Percentiles rank a stretch among this genome's conserved stretches.
These are phyloP conservation scores for Eimeria sp. DNA, from an alignment of 169 alveolate species.

Conservation along the genomic window DNA sequence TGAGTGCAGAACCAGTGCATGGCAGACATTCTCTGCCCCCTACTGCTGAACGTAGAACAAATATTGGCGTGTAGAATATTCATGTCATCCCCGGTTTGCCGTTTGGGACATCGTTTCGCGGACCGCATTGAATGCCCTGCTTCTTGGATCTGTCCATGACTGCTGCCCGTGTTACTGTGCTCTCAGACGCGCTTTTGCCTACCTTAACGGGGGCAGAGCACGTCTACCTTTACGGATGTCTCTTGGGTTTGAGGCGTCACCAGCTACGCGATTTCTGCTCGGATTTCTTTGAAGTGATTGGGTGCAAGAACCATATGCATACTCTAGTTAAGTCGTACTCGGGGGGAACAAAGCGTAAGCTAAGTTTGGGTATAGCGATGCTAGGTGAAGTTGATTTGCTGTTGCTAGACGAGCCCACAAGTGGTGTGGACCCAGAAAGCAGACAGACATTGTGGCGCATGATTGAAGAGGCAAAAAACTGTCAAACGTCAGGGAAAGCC, in stretches of 20 bases:
- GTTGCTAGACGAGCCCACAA: slow-evolving; percentile 69
- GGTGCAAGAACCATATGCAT: slow-evolving; percentile 62
- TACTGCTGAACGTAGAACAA: background rate
- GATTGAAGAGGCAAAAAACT: slow-evolving; percentile 87
- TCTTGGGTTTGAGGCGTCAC: slow-evolving; percentile 16
- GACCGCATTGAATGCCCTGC: background rate
- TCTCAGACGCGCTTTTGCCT: slow-evolving; percentile 61
- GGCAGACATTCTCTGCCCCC: background rate
- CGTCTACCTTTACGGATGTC: slow-evolving; percentile 59
- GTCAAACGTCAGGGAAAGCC: slow-evolving; percentile 87
- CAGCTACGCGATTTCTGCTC: slow-evolving; percentile 11
- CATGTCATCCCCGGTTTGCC: background rate
- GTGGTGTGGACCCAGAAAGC: slow-evolving; percentile 91
- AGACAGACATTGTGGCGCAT: slow-evolving; percentile 91
- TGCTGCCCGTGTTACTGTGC: slow-evolving; percentile 6
- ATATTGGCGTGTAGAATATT: background rate
- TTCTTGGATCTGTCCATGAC: background rate
- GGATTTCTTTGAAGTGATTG: slow-evolving; percentile 53
- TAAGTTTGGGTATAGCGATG: slow-evolving; percentile 61
- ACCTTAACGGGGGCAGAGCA: slow-evolving; percentile 74
- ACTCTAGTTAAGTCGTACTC: slow-evolving; percentile 63
- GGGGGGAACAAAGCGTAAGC: slow-evolving; percentile 82
- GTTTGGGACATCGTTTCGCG: background rate
- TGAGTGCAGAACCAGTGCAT: too few relatives aligned
- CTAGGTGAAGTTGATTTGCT: slow-evolving; percentile 41